Evolutionary conservation across 2,329 filamentous ascomycete genomes (phyloP), one percentile per base, ranked within the genome.

Genomic region (Clarireedia hainanense): DNA sequence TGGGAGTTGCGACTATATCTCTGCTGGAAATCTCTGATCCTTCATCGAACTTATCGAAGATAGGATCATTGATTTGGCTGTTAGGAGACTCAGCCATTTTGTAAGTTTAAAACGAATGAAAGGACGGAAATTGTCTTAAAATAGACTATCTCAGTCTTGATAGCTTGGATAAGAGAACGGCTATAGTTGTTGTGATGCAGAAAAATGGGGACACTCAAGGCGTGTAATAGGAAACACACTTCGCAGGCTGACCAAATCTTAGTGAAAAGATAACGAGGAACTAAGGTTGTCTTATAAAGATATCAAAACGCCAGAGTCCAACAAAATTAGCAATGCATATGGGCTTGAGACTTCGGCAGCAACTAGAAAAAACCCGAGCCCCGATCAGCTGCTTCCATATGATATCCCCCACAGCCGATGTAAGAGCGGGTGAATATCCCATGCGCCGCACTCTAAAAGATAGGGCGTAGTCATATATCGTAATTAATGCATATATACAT

Each of bases 351-450:
- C 40, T 40, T 45, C 36, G 46, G 37, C 42, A 50, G 40, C 24
- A 17, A 43, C 23, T 30, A 50, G 52, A 55, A 40, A 50, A 26
- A 26, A 26, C 23, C 52, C 46, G 37, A 50, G 17, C 7, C 26
- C 54, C 53, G 60, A 66, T 66, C 63, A 67, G 59, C 57, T 64
- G 62, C 53, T 58, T 61, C 50, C 47, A 61, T 56, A 52, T 64
- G 58, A 65, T 64, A 64, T 62, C 61, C 55, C 48, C 63, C 62
- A 57, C 55, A 64, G 39, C 61, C 60, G 58, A 63, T 53, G 48
- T 59, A 60, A 56, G 63, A 57, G 55, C 64, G 64, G 66, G 60
- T 64, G 62, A 61, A 63, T 42, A 60, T 57, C 57, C 51, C 56
- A 62, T 51, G 50, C 57, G 59, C 60, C 59, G 57, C 56, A 53